phyloP scores from a whole-genome alignment of 306 rosid genomes.

The Comarum palustre region DNA sequence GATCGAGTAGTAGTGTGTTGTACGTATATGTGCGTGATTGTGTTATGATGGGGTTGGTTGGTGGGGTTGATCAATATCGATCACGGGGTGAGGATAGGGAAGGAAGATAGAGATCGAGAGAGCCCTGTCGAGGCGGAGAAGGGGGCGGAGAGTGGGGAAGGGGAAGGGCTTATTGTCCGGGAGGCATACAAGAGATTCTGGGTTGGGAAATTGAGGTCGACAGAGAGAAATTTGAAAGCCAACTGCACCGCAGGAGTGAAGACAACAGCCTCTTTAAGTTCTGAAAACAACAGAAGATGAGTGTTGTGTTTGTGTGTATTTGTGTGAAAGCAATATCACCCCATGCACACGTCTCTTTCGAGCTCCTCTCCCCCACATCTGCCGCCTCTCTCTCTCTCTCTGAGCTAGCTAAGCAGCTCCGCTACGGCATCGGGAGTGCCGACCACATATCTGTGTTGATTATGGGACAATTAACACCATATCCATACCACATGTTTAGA shows the following conservation, averaged over 20 bases:
- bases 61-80: constrained; percentile 30
- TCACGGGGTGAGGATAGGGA: constrained; percentile 27
- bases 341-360: constrained; percentile 99
- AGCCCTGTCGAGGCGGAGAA: constrained; percentile 55
- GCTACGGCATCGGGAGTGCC: constrained; percentile 58
- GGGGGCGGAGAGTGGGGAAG: constrained; percentile 7
- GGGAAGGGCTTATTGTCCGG: constrained; percentile 33
- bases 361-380: constrained; percentile 99
- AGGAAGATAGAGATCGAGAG: constrained; percentile 14
- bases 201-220: constrained; percentile 60
- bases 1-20: too few species aligned
- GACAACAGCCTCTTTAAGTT: constrained; percentile 77
- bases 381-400: constrained; percentile 54
- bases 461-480: constrained; percentile 16
- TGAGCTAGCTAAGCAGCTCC: neutral
- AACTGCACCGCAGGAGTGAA: constrained; percentile 16
- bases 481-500: constrained; percentile 27
- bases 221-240: neutral
- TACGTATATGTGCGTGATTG: constrained; percentile 36
- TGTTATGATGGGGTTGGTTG: constrained; percentile 43
- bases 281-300: constrained; percentile 77
- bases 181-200: constrained; percentile 22
- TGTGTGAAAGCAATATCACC: constrained; percentile 94
- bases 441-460: constrained; percentile 33
- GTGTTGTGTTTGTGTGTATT: constrained; percentile 14